phyloP scores from a whole-genome alignment of 768 basidiomycete genomes.

The Hericium coralloides region DNA sequence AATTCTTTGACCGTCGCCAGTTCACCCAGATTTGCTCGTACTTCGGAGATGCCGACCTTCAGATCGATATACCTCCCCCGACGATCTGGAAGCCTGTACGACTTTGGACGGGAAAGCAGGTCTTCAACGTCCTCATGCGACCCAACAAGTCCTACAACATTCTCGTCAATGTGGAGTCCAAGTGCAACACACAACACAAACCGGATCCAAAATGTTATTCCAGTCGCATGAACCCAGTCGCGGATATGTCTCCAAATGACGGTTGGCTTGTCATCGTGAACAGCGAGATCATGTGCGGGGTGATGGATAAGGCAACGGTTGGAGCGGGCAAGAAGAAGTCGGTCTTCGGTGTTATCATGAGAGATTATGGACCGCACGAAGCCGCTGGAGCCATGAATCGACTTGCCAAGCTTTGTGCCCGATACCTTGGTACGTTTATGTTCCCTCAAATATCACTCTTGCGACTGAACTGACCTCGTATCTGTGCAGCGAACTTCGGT shows the following conservation, averaged over 20 bases:
- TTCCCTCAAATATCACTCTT: not conserved
- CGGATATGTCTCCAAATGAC: slow-evolving; percentile 92
- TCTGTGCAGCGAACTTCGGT: slow-evolving; percentile 76
- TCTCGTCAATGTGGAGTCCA: slow-evolving; percentile 90
- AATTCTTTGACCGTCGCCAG: slow-evolving; percentile 87
- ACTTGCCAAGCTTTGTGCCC: slow-evolving; percentile 89
- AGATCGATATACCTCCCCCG: slow-evolving; percentile 94
- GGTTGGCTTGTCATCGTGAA: slow-evolving; percentile 97
- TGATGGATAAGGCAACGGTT: slow-evolving; percentile 97
- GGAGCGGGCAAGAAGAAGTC: slow-evolving; percentile 99
- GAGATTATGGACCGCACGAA: slow-evolving; percentile 93
- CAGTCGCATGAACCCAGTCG: slow-evolving; percentile 47
- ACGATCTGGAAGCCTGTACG: slow-evolving; percentile 88
- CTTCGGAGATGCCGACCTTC: slow-evolving; percentile 80
- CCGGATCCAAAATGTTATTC: slow-evolving; percentile 57
- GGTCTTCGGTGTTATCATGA: slow-evolving; percentile 94
- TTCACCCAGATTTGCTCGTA: slow-evolving; percentile 97
- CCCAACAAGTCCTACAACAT: slow-evolving; percentile 81
- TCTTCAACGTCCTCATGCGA: slow-evolving; percentile 96
- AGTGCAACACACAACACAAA: slow-evolving; percentile 86
- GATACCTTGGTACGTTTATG: slow-evolving; percentile 67
- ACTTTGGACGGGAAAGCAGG: slow-evolving; percentile 97
- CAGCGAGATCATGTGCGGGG: slow-evolving; percentile 98
- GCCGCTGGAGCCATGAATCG: slow-evolving; percentile 95
- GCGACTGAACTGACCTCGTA: slow-evolving; percentile 7